Percentiles rank a stretch among this genome's conserved stretches.
These are phyloP conservation scores for Pseudoneurospora amorphoporcata DNA, from an alignment of 495 filamentous ascomycete species.

Conservation along the genomic window DNA sequence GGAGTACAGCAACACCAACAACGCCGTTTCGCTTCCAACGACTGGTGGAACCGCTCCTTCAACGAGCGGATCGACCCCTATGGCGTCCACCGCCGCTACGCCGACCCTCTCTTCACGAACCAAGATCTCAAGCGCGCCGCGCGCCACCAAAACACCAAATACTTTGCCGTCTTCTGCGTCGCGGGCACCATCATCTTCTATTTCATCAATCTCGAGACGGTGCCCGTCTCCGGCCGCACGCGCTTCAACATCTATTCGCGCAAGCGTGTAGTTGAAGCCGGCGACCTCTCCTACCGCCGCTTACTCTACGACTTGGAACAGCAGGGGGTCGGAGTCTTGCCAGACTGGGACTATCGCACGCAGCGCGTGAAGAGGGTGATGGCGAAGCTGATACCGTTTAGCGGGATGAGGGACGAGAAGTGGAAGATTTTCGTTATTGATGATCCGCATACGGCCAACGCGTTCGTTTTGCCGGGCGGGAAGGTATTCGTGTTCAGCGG, in stretches of 20 bases:
- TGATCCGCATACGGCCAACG: constrained; percentile 52
- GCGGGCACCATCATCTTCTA: constrained; percentile 46
- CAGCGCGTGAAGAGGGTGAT: constrained; percentile 57
- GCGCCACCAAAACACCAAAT: constrained; percentile 22
- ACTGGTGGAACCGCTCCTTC: not conserved
- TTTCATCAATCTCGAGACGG: constrained; percentile 62
- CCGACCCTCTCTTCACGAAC: constrained; percentile 30
- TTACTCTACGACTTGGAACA: constrained; percentile 36
- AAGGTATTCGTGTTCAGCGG: constrained; percentile 91
- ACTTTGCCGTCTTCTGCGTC: constrained; percentile 22
- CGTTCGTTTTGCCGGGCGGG: constrained; percentile 85
- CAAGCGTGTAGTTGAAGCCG: constrained; percentile 42
- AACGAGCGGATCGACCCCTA: constrained; percentile 1
- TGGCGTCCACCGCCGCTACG: constrained; percentile 16
- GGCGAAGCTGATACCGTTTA: constrained; percentile 57
- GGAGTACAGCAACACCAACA: not conserved
- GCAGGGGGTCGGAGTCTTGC: constrained; percentile 26
- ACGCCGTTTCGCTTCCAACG: not conserved
- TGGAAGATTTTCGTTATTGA: constrained; percentile 88
- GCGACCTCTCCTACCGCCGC: constrained; percentile 40
- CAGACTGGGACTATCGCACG: constrained; percentile 28
- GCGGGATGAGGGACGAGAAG: constrained; percentile 45
- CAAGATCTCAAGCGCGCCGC: constrained; percentile 12
- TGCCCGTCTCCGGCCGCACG: constrained; percentile 67
- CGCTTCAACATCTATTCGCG: constrained; percentile 71